Evolutionary conservation across 1,139 yeast species (phyloP), one percentile per base, ranked within the genome.

Genomic region (Sugiyamaella novakii): DNA sequence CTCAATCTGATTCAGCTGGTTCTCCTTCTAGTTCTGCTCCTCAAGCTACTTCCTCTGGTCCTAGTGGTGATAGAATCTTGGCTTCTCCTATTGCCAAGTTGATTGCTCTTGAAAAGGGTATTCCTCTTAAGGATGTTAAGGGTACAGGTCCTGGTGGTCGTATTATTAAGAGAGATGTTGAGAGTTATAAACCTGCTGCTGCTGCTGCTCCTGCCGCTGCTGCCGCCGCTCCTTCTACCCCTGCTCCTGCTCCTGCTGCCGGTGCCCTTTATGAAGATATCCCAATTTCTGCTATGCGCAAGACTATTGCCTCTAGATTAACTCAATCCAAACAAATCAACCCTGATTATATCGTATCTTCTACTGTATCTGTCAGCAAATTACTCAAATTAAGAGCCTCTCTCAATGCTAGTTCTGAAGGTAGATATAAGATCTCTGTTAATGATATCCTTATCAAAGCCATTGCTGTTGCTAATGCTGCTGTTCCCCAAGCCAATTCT

Each of bases 131-230:
- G 75, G 82, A 81, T 62, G 75, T 92, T 66, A 81, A 82, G 72
- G 98, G 98, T 62, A 72, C 96, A 41, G 98, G 98, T 62, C 98
- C 98, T 67, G 78, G 79, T 63, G 98, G 98, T 59, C 86, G 98
- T 76, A 87, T 92, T 66, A 78, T 87, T 59, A 94, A 92, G 67
- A 82, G 82, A 64, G 98, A 92, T 68, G 85, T 92, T 56, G 96
- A 91, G 73, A 75, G 75, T 66, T 80, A 74, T 74, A 59, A 69
- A 69, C 62, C 73, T 18, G 67, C 74, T 38, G 64, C 77, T 30
- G 68, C 80, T 36, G 60, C 56, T 19, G 62, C 81, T 35, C 3
- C 25, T 15, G 64, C 83, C 44, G 60, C 80, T 25, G 25, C 38
- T n/a, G 6, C 42, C 5, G 45, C 39, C 12, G 11, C 49, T 6